Percentiles rank a stretch among this genome's conserved stretches.
Evolutionary conservation across 495 filamentous ascomycete species (phyloP).

Genomic region (Penicillium simplicissimum): DNA sequence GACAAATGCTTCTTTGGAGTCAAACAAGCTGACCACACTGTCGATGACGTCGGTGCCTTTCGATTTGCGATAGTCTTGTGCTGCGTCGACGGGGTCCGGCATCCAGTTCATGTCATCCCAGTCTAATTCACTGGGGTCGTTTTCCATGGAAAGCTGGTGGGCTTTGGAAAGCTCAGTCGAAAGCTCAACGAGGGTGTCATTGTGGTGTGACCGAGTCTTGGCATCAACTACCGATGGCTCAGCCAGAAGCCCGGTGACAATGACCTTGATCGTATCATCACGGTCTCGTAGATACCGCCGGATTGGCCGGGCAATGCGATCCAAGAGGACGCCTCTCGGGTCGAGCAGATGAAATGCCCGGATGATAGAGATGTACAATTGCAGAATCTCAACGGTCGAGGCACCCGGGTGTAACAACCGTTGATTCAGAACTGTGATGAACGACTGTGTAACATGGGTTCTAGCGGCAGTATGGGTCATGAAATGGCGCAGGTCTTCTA

Average conservation of each 20-base stretch:
- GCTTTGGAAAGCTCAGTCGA: conserved; percentile 70
- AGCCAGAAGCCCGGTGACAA: conserved; percentile 81
- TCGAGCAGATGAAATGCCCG: conserved; percentile 87
- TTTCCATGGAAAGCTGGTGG: conserved; percentile 47
- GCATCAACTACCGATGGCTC: conserved; percentile 57
- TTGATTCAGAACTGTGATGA: conserved; percentile 65
- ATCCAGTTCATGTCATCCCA: conserved; percentile 91
- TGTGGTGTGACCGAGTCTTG: conserved; percentile 24
- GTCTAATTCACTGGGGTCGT: conserved; percentile 69
- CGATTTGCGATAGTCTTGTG: conserved; percentile 85
- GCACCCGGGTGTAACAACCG: conserved; percentile 84
- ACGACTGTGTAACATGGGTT: conserved; percentile 65
- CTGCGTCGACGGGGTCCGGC: conserved; percentile 90
- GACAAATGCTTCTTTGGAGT: conserved; percentile 85
- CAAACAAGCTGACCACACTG: conserved; percentile 82
- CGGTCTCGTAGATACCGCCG: conserved; percentile 86
- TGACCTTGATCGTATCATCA: conserved; percentile 87
- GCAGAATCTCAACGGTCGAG: conserved; percentile 85
- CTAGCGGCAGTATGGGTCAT: conserved; percentile 58
- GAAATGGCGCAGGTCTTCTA: conserved; percentile 73
- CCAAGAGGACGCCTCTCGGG: conserved; percentile 85
- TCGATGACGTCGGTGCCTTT: conserved; percentile 91
- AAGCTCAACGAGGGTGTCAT: conserved; percentile 70
- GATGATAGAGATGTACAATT: conserved; percentile 90
- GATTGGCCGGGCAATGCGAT: conserved; percentile 79